Base-by-base conservation (phyloP, 2,329 filamentous ascomycete genomes). In the Botrytis galanthina region DNA sequence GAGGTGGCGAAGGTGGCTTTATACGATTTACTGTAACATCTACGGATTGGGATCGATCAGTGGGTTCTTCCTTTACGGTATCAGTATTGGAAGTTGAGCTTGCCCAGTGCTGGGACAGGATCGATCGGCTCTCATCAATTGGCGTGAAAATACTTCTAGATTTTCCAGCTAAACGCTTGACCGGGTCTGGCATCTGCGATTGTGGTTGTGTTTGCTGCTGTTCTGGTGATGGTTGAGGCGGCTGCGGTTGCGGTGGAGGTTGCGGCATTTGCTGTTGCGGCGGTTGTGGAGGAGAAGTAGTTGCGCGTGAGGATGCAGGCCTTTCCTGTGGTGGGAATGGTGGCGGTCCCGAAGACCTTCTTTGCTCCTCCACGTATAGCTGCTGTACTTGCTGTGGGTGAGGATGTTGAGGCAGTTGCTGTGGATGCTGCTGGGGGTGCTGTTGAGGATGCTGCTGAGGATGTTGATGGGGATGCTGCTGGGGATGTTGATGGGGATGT, bases 81-180 rank as follows among this genome's bases (percentile, higher is more conserved):
- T 77, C 79, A 82, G 82, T 61, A 80, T 78, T 78, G 83, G 76
- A 85, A 16, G 89, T 86, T 77, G 92, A 91, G 1, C 88, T 88
- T 26, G 89, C 90, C 75, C 93, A 91, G 81, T 97, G 94, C 76
- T 95, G 93, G 20, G 93, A 94, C 61, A 98, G 84, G 74, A 98
- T 91, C 1, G 95, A 98, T 67, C 93, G 89, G 78, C 92, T 94
- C 81, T 97, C 95, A 79, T 98, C 96, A 75, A 99, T 97, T 0
- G 96, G 96, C 0, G 96, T 99, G 81, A 98, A 98, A 74, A 99
- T 98, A 82, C 95, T 98, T 77, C 84, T 86, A 14, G 83, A 83
- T 75, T 87, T 86, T 72, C 86, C 81, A 73, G 90, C 84, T 81
- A 86, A 81, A 77, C 88, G 83, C 54, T 83, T 83, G 35, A 83